These are phyloP conservation scores for Ascomycota sp. DNA, from an alignment of 2,329 filamentous ascomycete species.

Conservation along the genomic window DNA sequence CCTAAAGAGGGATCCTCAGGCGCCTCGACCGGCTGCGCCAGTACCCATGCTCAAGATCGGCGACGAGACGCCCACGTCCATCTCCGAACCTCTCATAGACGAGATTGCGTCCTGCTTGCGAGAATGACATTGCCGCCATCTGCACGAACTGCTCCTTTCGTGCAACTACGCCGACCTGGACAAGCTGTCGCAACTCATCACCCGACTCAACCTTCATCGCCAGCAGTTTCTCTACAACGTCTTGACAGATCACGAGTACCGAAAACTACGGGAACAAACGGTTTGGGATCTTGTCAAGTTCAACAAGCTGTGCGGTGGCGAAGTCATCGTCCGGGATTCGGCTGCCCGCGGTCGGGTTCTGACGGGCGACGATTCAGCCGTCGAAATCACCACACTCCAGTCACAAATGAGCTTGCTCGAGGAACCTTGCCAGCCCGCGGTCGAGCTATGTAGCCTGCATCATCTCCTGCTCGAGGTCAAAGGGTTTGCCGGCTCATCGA, in stretches of 20 bases:
- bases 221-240: slow-evolving; percentile 89
- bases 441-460: slow-evolving; percentile 54
- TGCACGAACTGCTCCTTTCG: slow-evolving; percentile 75
- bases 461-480: slow-evolving; percentile 72
- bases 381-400: slow-evolving; percentile 78
- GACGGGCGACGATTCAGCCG: slow-evolving; percentile 80
- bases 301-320: slow-evolving; percentile 83
- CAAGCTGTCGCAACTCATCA: slow-evolving; percentile 60
- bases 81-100: slow-evolving; percentile 79
- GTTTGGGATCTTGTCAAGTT: slow-evolving; percentile 90
- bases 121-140: slow-evolving; percentile 95
- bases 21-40: slow-evolving; percentile 66
- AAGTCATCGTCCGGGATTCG: slow-evolving; percentile 88
- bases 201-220: slow-evolving; percentile 63
- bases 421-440: slow-evolving; percentile 47
- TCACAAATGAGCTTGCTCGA: slow-evolving; percentile 90
- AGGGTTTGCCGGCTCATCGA: slow-evolving; percentile 55
- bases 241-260: slow-evolving; percentile 67
- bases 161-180: slow-evolving; percentile 68
- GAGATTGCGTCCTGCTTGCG: slow-evolving; percentile 92
- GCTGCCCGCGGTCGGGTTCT: slow-evolving; percentile 64
- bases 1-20: slow-evolving; percentile 40
- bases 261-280: slow-evolving; percentile 63
- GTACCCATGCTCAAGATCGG: slow-evolving; percentile 96
- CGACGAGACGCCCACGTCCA: slow-evolving; percentile 82